A percentile compares a stretch with the other conserved stretches of the same genome.
Evolutionary conservation across 441 rosid species (phyloP).

Genomic region (Biscutella laevigata): DNA sequence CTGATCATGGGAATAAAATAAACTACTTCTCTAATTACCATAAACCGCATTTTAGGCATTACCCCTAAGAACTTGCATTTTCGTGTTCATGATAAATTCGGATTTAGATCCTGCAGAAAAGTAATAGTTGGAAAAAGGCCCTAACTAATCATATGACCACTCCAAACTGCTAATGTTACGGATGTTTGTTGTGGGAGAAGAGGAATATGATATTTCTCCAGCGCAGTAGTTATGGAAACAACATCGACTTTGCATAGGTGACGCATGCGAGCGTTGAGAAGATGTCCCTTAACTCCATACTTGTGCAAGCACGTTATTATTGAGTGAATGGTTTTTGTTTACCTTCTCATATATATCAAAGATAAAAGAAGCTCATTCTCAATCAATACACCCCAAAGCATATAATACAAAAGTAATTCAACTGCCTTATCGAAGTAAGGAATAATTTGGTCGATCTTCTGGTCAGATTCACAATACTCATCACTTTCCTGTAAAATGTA

Average conservation of each 20-base stretch:
- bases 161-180: not conserved
- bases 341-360: slow-evolving; percentile 71
- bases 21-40: not conserved
- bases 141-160: not conserved
- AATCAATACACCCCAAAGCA: not conserved
- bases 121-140: slow-evolving; percentile 11
- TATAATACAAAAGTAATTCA: slow-evolving; percentile 43
- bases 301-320: slow-evolving; percentile 75
- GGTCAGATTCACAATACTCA: slow-evolving; percentile 68
- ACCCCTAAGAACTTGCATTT: slow-evolving; percentile 67
- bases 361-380: slow-evolving; percentile 9
- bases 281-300: slow-evolving; percentile 97
- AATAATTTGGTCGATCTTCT: slow-evolving; percentile 65
- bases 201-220: slow-evolving; percentile 78
- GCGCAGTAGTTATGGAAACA: slow-evolving; percentile 78
- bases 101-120: slow-evolving; percentile 76
- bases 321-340: slow-evolving; percentile 66
- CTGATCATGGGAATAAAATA: slow-evolving; percentile 10
- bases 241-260: slow-evolving; percentile 89
- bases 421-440: slow-evolving; percentile 78
- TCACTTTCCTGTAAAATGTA: slow-evolving; percentile 67
- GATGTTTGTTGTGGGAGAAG: not conserved
- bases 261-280: slow-evolving; percentile 95
- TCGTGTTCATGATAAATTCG: slow-evolving; percentile 85
- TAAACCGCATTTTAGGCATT: slow-evolving; percentile 1